Conservation (phyloP, 1,284 basidiomycete genomes). For the Peniophora sp. region DNA sequence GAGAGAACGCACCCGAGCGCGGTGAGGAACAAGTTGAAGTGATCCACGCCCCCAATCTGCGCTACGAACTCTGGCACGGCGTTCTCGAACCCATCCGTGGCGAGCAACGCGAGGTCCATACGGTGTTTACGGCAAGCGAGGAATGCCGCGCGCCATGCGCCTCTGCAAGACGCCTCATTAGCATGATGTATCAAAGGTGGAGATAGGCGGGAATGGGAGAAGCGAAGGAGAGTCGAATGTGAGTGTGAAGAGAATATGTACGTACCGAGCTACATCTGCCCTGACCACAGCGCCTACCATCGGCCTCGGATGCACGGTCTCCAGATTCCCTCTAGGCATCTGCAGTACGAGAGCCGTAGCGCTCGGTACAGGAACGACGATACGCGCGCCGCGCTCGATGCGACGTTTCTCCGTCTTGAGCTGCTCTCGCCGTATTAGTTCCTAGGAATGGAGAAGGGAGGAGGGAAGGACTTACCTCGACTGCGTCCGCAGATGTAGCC, state of each 20-base stretch:
- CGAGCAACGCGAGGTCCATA: conserved; percentile 84
- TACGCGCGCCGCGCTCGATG: conserved; percentile 81
- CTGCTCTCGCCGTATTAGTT: conserved; percentile 8
- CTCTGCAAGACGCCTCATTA: conserved; percentile 26
- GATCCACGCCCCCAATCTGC: conserved; percentile 85
- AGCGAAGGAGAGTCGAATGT: not conserved
- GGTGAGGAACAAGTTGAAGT: conserved; percentile 90
- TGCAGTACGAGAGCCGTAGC: conserved; percentile 89
- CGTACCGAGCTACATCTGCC: conserved; percentile 67
- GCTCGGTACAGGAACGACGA: conserved; percentile 80
- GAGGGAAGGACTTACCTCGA: not conserved
- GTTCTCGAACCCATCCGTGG: conserved; percentile 67
- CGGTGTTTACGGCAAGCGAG: conserved; percentile 89
- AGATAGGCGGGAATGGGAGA: not conserved
- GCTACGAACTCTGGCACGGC: conserved; percentile 77
- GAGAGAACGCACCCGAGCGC: conserved; percentile 59
- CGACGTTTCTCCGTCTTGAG: conserved; percentile 65
- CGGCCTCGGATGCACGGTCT: conserved; percentile 91
- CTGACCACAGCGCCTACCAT: conserved; percentile 82
- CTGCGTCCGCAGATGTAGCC: not conserved
- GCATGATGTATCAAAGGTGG: not conserved
- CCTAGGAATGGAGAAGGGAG: too few species aligned
- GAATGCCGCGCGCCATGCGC: conserved; percentile 80
- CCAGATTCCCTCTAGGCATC: conserved; percentile 97
- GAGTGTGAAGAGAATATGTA: conserved; percentile 5